A percentile compares a stretch with the other conserved stretches of the same genome.
Evolutionary conservation across 495 filamentous ascomycete species (phyloP).

Genomic region (Pseudoneurospora amorphoporcata): DNA sequence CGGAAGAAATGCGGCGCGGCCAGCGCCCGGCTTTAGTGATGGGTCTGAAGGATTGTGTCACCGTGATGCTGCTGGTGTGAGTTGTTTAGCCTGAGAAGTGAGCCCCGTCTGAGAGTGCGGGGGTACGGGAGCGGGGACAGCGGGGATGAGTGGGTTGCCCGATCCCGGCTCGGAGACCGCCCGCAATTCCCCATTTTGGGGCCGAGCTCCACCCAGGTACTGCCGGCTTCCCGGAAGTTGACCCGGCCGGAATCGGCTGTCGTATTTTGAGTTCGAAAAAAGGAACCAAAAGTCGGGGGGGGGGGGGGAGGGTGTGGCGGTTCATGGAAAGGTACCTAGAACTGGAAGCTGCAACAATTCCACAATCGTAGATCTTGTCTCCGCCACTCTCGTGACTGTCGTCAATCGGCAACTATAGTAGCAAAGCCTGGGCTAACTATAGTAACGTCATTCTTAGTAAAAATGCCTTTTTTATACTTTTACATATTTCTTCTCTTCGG

Average conservation of each 20-base stretch:
- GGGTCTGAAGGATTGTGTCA: neutral
- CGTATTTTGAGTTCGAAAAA: neutral
- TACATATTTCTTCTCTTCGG: neutral
- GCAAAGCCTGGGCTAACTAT: neutral
- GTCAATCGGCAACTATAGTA: neutral
- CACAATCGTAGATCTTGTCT: neutral
- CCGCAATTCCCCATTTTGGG: neutral
- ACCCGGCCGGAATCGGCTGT: neutral
- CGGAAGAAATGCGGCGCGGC: neutral
- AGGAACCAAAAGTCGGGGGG: neutral
- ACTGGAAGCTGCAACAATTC: neutral
- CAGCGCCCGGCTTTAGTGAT: neutral
- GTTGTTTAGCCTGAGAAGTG: neutral
- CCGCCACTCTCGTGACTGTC: neutral
- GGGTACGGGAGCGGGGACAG: neutral
- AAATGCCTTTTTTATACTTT: neutral
- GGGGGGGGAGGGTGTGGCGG: too few relatives aligned
- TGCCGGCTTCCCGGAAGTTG: neutral
- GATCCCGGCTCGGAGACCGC: neutral
- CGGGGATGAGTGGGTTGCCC: neutral
- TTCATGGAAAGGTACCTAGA: neutral
- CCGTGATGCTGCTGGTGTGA: neutral
- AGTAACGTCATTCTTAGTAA: neutral
- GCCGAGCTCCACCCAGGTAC: neutral
- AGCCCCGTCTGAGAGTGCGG: neutral